Base-by-base conservation (phyloP, 345 rosid genomes). In the Draba incana region DNA sequence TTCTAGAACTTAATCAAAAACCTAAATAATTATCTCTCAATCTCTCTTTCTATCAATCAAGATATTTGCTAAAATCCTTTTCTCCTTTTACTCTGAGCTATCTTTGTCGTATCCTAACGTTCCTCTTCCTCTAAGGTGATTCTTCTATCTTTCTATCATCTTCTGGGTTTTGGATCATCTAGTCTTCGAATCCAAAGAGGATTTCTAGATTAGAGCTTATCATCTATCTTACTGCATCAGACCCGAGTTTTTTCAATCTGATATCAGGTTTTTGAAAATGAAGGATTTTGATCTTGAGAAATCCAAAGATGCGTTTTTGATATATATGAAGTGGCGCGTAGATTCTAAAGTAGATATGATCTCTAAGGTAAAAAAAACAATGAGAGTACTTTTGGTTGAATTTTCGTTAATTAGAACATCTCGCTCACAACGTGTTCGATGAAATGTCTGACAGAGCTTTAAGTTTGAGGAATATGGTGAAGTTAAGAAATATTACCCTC, bases 391-490 rank as follows among this genome's bases (percentile, higher is more conserved):
- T 42, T 1, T 1, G 12, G 16, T 31, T 60, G 25, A 0, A 2
- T 12, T 66, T 4, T 20, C 0, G 16, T 51, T 13, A 1, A 42
- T 1, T 12, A 10, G 51, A 49, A 49, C 5, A 28, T 25, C 8
- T 50, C 9, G 38, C 60, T 41, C 59, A 69, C 74, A 47, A 48
- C 1, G 7, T 57, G 31, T 38, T 48, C 66, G 41, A 58, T 14
- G 66, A 58, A 58, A 58, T 70, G 23, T 63, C n/a, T 53, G 62
- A 49, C 71, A 89, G 97, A 92, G 82, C 78, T 89, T 89, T 62
- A 84, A 81, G 51, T 92, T 84, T 71, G 87, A 89, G 53, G 98
- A 92, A 79, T 77, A 83, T 70, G 91, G 83, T 54, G 88, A 89
- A 76, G 93, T 92, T 69, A 83, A 86, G 84, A 91, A 81, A 64